These are phyloP conservation scores for Emericellopsis terricola DNA, from an alignment of 495 filamentous ascomycete genomes.

Conservation along the genomic window DNA sequence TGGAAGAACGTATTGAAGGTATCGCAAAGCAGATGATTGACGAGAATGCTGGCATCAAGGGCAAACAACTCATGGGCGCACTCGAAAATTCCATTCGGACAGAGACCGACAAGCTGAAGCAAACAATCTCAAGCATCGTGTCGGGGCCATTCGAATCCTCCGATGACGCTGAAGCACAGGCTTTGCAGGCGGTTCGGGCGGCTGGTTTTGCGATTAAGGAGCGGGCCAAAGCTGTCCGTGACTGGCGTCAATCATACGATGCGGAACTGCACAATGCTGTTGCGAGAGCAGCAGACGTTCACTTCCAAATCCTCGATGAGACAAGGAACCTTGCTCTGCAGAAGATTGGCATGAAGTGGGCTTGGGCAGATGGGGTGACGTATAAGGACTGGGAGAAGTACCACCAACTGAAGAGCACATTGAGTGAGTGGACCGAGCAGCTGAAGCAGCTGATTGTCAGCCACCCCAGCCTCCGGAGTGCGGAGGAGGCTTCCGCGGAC, in stretches of 20 bases:
- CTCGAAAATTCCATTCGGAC: conserved; percentile 45
- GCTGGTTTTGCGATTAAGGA: conserved; percentile 63
- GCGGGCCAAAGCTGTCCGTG: conserved; percentile 62
- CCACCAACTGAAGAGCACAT: conserved; percentile 62
- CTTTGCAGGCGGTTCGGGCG: conserved; percentile 44
- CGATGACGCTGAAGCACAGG: conserved; percentile 41
- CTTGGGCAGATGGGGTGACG: conserved; percentile 85
- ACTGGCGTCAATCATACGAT: conserved; percentile 62
- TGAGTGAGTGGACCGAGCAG: conserved; percentile 71
- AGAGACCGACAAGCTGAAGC: conserved; percentile 48
- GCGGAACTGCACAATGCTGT: conserved; percentile 49
- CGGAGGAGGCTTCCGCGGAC: conserved; percentile 46
- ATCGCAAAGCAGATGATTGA: conserved; percentile 38
- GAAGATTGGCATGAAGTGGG: conserved; percentile 95
- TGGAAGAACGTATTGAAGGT: conserved; percentile 52
- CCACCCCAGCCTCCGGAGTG: conserved; percentile 54
- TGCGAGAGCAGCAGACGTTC: conserved; percentile 57
- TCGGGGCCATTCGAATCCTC: conserved; percentile 20
- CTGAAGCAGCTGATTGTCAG: conserved; percentile 52
- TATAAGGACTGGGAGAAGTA: conserved; percentile 95
- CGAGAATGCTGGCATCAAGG: conserved; percentile 29
- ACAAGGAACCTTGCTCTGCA: conserved; percentile 81
- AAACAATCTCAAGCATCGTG: conserved; percentile 44
- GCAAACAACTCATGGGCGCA: conserved; percentile 45
- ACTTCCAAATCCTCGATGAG: conserved; percentile 63